Percentiles rank a stretch among this genome's conserved stretches.
Evolutionary conservation across 495 filamentous ascomycete genomes (phyloP).

Genomic region (Aspergillus wentii): DNA sequence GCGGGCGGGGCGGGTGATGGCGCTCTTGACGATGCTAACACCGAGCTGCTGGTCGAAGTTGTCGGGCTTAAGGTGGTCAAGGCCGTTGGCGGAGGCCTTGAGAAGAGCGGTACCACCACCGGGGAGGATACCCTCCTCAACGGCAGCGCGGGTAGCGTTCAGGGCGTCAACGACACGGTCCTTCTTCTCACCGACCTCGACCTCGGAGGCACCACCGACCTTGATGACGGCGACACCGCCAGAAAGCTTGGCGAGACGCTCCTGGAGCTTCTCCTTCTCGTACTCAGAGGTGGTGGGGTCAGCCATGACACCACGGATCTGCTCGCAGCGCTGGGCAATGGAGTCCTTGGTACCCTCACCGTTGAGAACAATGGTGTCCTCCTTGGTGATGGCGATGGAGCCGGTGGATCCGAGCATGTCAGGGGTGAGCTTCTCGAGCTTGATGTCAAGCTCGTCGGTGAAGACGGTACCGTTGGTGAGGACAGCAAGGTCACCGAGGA

Average conservation of each 20-base stretch:
- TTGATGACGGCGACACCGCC: constrained; percentile 99
- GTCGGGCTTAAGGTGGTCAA: constrained; percentile 71
- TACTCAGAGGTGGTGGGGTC: constrained; percentile 95
- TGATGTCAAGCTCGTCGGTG: constrained; percentile 95
- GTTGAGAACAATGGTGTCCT: constrained; percentile 98
- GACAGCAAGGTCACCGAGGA: constrained; percentile 91
- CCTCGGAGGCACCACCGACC: constrained; percentile 94
- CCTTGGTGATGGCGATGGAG: constrained; percentile 99
- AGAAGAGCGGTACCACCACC: constrained; percentile 97
- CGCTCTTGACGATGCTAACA: constrained; percentile 94
- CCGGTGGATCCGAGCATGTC: constrained; percentile 97
- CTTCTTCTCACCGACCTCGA: constrained; percentile 99
- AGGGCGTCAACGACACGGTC: constrained; percentile 97
- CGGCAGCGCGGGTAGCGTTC: constrained; percentile 96
- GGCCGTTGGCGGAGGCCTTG: constrained; percentile 89
- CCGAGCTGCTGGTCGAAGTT: constrained; percentile 99
- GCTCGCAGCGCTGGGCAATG: constrained; percentile 93
- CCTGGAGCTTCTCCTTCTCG: constrained; percentile 99
- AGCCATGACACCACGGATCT: constrained; percentile 94
- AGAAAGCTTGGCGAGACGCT: constrained; percentile 98
- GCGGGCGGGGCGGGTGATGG: constrained; percentile 89
- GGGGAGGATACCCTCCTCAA: constrained; percentile 97
- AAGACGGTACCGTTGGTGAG: constrained; percentile 97
- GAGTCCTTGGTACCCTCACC: constrained; percentile 93
- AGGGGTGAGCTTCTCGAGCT: constrained; percentile 93